phyloP scores from a whole-genome alignment of 768 basidiomycete species.

The Boletus subparvulus region DNA sequence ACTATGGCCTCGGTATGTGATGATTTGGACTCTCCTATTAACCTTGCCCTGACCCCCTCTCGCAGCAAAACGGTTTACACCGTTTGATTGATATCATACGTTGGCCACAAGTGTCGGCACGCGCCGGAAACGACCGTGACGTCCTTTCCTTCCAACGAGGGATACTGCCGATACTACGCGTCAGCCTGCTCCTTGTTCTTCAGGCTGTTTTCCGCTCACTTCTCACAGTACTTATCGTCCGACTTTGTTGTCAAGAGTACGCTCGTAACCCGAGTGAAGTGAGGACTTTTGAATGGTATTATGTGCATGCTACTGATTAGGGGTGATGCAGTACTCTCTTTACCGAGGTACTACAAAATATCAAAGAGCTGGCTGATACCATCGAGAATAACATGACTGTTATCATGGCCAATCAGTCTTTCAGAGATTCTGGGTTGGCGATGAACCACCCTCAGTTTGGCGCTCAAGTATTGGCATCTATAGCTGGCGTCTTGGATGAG shows the following conservation, averaged over 20 bases:
- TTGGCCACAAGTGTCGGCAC: constrained; percentile 42
- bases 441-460: constrained; percentile 31
- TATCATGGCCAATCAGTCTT: constrained; percentile 33
- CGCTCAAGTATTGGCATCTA: constrained; percentile 43
- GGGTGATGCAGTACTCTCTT: constrained; percentile 42
- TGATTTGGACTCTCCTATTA: not conserved
- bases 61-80: constrained; percentile 50
- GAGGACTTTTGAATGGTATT: constrained; percentile 8
- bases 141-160: constrained; percentile 60
- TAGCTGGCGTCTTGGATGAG: constrained; percentile 53
- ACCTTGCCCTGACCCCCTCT: not conserved
- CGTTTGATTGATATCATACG: constrained; percentile 51
- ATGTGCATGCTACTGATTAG: constrained; percentile 6
- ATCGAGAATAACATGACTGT: constrained; percentile 42
- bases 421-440: constrained; percentile 25
- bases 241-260: constrained; percentile 60
- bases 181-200: constrained; percentile 18
- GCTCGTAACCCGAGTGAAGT: constrained; percentile 52
- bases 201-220: not conserved
- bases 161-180: constrained; percentile 53
- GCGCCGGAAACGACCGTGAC: constrained; percentile 34
- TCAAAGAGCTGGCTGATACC: constrained; percentile 40
- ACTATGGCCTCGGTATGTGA: constrained; percentile 38
- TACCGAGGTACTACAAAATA: constrained; percentile 44
- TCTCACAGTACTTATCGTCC: constrained; percentile 54